Percentiles rank a stretch among this genome's conserved stretches.
These are phyloP conservation scores for Cylindrotheca fusiformis DNA, from an alignment of 108 stramenopile species.

Conservation along the genomic window DNA sequence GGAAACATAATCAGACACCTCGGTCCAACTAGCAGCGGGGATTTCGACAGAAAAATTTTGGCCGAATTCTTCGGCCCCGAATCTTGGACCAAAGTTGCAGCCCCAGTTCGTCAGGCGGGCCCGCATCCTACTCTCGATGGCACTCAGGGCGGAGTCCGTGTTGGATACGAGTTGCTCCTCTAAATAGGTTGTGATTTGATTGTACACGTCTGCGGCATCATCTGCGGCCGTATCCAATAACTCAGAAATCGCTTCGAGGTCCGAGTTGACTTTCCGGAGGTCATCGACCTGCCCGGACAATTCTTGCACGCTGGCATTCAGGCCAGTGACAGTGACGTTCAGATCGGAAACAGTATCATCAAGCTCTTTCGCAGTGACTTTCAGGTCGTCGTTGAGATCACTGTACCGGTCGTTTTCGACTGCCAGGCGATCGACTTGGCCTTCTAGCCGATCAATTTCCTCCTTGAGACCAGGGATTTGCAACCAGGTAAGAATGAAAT, in stretches of 20 bases:
- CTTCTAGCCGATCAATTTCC: slow-evolving; percentile 33
- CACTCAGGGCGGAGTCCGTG: slow-evolving; percentile 1
- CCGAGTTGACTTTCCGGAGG: slow-evolving; percentile 11
- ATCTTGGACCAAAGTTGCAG: slow-evolving; percentile 28
- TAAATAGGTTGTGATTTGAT: slow-evolving; percentile 18
- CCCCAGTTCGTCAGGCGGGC: slow-evolving; percentile 28
- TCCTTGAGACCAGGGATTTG: slow-evolving; percentile 32
- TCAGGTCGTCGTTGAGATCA: slow-evolving; percentile 22
- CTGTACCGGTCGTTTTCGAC: slow-evolving; percentile 28
- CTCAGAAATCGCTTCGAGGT: slow-evolving; percentile 8
- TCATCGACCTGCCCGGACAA: slow-evolving; percentile 11
- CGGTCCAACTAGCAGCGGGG: neutral
- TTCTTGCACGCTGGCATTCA: neutral
- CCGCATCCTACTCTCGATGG: slow-evolving; percentile 26
- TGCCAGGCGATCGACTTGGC: slow-evolving; percentile 30
- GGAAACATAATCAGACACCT: slow-evolving; percentile 25
- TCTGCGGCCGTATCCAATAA: slow-evolving; percentile 37
- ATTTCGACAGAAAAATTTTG: slow-evolving; percentile 11
- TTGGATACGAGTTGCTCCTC: slow-evolving; percentile 24
- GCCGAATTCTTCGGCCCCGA: slow-evolving; percentile 14
- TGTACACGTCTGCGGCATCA: slow-evolving; percentile 7
- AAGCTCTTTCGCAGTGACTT: slow-evolving; percentile 8
- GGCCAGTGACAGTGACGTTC: neutral
- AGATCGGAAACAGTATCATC: neutral
- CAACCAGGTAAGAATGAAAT: slow-evolving; percentile 17